Conservation (phyloP, 169 alveolate species). For the Cryptosporidium sp. region DNA sequence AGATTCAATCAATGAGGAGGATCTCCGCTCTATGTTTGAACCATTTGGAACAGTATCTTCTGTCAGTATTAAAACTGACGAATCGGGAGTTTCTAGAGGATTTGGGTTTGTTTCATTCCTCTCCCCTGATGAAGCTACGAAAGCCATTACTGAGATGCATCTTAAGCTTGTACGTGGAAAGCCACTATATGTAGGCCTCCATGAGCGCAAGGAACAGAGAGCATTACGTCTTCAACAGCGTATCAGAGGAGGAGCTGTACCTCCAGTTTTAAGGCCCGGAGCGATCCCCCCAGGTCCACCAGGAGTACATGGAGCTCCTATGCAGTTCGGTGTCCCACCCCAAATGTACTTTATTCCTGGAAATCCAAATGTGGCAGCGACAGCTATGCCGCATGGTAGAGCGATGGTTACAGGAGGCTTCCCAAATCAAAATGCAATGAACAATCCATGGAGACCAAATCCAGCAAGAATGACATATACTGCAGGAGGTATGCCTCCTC, state of each 20-base stretch:
- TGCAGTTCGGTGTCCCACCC: conserved; percentile 74
- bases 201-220: conserved; percentile 92
- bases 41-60: conserved; percentile 91
- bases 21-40: conserved; percentile 88
- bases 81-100: conserved; percentile 93
- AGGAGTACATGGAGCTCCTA: conserved; percentile 73
- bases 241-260: conserved; percentile 83
- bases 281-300: conserved; percentile 75
- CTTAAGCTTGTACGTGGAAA: conserved; percentile 89
- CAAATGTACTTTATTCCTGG: conserved; percentile 75
- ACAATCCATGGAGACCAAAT: conserved; percentile 70
- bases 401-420: conserved; percentile 47
- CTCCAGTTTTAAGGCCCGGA: conserved; percentile 78
- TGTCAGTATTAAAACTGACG: conserved; percentile 94
- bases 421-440: conserved; percentile 42
- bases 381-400: conserved; percentile 59
- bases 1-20: conserved; percentile 89
- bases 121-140: conserved; percentile 95
- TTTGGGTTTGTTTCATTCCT: conserved; percentile 98
- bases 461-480: conserved; percentile 57
- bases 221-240: conserved; percentile 90
- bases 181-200: conserved; percentile 94
- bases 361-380: conserved; percentile 56
- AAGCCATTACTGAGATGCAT: conserved; percentile 97
- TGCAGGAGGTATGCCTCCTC: conserved; percentile 52